Evolutionary conservation across 345 rosid genomes (phyloP), one percentile per base, ranked within the genome.

Genomic region (Salix exigua): DNA sequence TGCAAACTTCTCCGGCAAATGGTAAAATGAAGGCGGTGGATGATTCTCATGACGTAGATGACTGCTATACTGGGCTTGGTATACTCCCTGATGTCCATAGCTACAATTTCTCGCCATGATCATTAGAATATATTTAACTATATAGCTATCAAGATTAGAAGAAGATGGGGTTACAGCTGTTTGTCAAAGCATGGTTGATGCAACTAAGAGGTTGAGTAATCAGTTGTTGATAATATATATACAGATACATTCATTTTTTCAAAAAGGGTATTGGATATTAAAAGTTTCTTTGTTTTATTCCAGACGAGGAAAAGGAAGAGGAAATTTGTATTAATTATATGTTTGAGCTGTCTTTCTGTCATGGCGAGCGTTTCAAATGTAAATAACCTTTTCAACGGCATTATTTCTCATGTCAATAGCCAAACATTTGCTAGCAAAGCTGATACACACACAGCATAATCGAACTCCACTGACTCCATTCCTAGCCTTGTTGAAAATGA

Each of bases 21-120:
- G 44, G 75, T 64, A 67, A 53, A 73, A 5, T 21, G 44, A 69
- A 42, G 42, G 35, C 17, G 2, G 64, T 46, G 17, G 78, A 74
- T n/a, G 79, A 82, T 35, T n/a, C 40, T 23, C 73, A 67, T 12
- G 5, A 25, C 51, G 71, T 64, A 2, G 86, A 86, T 64, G 85
- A 82, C 72, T 82, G 73, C 81, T 88, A 82, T 67, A 80, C 84
- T 16, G 76, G 70, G 42, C 87, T 84, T 16, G 87, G 46, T 18
- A 31, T 73, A 75, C 79, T 82, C 28, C 82, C 81, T 33, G 82
- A 79, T 44, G 80, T 75, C n/a, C 48, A 73, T 62, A 33, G 42
- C 11, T 84, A 75, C 40, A 72, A 78, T 53, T 88, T 82, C 78
- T 75, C 78, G 28, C 44, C 75, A 26, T 71, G 66, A 78, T 44